Evolutionary conservation across 1,139 yeast genomes (phyloP).

Genomic region (Eremothecium cymbalariae): DNA sequence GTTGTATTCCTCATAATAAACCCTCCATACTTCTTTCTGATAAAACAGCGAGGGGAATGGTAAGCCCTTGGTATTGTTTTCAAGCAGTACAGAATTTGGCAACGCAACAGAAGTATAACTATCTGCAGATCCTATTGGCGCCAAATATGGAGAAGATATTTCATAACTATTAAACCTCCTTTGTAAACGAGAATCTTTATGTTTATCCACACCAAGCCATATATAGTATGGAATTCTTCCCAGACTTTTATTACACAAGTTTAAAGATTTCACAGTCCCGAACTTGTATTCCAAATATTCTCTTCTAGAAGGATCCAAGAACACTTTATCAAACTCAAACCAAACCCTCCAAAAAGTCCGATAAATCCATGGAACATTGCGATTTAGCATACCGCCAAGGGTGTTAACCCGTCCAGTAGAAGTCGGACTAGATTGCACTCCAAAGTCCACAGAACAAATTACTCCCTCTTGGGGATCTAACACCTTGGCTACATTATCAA

Average conservation of each 20-base stretch:
- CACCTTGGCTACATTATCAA: slow-evolving; percentile 54
- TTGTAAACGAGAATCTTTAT: slow-evolving; percentile 49
- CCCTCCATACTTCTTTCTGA: slow-evolving; percentile 70
- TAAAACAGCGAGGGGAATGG: slow-evolving; percentile 76
- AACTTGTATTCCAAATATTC: slow-evolving; percentile 74
- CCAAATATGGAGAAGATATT: slow-evolving; percentile 72
- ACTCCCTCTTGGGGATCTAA: slow-evolving; percentile 50
- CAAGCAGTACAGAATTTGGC: slow-evolving; percentile 56
- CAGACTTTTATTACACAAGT: slow-evolving; percentile 51
- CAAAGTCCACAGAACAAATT: slow-evolving; percentile 69
- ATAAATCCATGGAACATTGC: slow-evolving; percentile 69
- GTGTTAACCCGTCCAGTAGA: slow-evolving; percentile 66
- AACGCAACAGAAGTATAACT: slow-evolving; percentile 17
- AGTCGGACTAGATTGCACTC: slow-evolving; percentile 61
- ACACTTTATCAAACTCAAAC: slow-evolving; percentile 81
- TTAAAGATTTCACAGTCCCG: slow-evolving; percentile 70
- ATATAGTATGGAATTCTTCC: slow-evolving; percentile 76
- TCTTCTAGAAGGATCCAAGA: slow-evolving; percentile 71
- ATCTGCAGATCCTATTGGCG: slow-evolving; percentile 40
- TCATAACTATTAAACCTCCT: slow-evolving; percentile 64
- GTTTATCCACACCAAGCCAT: slow-evolving; percentile 75
- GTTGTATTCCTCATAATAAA: slow-evolving; percentile 64
- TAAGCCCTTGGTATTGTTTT: slow-evolving; percentile 52
- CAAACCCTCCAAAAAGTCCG: slow-evolving; percentile 80
- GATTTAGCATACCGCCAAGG: slow-evolving; percentile 59